Conservation (phyloP, 2,329 filamentous ascomycete genomes). For the Seiridium unicorne region DNA sequence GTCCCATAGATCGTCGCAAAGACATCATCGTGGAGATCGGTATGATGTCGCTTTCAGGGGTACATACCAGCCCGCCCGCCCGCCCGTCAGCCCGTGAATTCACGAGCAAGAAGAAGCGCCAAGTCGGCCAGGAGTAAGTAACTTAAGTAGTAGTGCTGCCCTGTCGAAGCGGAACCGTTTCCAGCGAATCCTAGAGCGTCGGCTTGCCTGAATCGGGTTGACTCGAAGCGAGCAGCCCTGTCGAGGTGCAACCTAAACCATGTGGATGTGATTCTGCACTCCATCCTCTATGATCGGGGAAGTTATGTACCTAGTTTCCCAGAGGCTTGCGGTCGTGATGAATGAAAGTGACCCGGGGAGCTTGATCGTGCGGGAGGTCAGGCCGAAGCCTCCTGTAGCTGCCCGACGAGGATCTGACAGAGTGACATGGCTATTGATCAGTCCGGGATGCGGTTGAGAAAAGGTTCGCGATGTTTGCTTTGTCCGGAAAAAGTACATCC, state of each 20-base stretch:
- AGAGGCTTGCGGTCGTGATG: neutral
- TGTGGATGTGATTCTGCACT: conserved; percentile 2
- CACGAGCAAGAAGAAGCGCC: neutral
- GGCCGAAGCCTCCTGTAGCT: neutral
- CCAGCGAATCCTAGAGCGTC: neutral
- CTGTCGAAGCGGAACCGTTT: neutral
- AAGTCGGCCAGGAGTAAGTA: neutral
- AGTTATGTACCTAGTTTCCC: neutral
- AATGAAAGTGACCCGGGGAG: neutral
- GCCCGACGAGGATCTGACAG: neutral
- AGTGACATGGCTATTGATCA: neutral
- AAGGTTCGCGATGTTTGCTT: neutral
- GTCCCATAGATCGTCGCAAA: neutral
- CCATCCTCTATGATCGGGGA: neutral
- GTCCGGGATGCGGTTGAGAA: neutral
- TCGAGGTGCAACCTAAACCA: neutral
- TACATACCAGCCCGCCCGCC: neutral
- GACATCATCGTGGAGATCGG: neutral
- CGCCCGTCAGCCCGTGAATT: neutral
- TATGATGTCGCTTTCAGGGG: neutral
- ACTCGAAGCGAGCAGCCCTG: neutral
- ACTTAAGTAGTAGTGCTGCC: neutral
- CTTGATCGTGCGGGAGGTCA: neutral
- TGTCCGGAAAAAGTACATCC: neutral
- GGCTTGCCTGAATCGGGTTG: conserved; percentile 5